Evolutionary conservation across 352 stramenopile genomes (phyloP).

Genomic region (Globisporangium uncinulatum): DNA sequence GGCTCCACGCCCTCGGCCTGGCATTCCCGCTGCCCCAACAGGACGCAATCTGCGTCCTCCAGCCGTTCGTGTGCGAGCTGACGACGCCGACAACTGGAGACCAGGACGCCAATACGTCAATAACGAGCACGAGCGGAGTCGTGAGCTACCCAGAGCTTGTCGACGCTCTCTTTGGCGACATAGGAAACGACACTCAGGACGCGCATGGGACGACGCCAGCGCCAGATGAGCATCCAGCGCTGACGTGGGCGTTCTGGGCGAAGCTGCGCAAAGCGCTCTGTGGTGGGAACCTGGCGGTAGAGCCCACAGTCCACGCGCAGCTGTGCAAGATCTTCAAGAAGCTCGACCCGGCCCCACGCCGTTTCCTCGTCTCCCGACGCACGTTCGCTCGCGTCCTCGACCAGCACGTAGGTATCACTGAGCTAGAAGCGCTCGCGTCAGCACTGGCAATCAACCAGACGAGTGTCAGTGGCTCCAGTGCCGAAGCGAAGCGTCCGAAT

Average conservation of each 20-base stretch:
- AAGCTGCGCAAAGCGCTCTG: constrained; percentile 30
- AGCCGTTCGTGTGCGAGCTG: constrained; percentile 10
- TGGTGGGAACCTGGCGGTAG: constrained; percentile 12
- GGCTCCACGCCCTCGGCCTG: constrained; percentile 24
- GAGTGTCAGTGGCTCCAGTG: not conserved
- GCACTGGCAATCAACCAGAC: constrained; percentile 11
- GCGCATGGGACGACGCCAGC: not conserved
- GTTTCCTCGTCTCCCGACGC: constrained; percentile 26
- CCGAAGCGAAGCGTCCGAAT: not conserved
- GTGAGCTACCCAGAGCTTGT: constrained; percentile 34
- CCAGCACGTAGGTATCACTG: constrained; percentile 26
- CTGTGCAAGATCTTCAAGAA: constrained; percentile 49
- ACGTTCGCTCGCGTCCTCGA: constrained; percentile 51
- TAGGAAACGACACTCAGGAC: not conserved
- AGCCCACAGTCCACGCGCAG: constrained; percentile 33
- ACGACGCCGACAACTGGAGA: not conserved
- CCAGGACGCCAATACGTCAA: not conserved
- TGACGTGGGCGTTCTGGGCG: constrained; percentile 34
- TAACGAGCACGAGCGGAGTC: constrained; percentile 9
- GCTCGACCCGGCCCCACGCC: constrained; percentile 23
- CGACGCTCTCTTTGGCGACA: constrained; percentile 21
- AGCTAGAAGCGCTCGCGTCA: constrained; percentile 24
- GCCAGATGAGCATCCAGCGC: not conserved
- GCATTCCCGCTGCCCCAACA: constrained; percentile 29
- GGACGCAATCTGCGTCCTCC: constrained; percentile 24